Evolutionary conservation across 2,329 filamentous ascomycete genomes (phyloP).

Genomic region (Grosmannia huntii): DNA sequence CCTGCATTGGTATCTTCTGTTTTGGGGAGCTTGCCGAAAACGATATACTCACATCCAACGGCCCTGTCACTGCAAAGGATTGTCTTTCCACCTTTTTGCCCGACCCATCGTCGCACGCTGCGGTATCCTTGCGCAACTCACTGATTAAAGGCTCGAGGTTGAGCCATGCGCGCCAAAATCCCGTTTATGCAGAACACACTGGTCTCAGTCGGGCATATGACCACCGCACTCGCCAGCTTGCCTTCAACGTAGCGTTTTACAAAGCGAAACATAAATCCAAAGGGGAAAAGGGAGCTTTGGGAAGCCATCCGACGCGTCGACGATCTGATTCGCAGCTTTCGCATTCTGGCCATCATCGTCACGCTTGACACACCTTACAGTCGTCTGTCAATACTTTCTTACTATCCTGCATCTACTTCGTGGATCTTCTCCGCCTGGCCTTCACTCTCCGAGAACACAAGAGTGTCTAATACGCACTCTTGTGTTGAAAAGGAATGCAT

Average conservation of each 20-base stretch:
- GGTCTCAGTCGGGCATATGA: not conserved
- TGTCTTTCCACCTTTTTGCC: not conserved
- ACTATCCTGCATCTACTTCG: too few relatives aligned
- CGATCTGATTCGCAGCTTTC: not conserved
- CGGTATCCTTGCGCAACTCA: too few relatives aligned
- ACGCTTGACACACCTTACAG: not conserved
- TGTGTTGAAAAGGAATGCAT: slow-evolving; percentile 22
- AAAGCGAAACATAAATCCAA: not conserved
- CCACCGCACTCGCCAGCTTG: not conserved
- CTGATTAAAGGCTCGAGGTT: not conserved
- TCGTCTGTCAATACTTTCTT: not conserved
- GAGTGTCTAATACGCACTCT: not conserved
- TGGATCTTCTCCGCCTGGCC: too few relatives aligned
- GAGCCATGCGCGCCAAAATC: not conserved
- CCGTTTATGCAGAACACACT: not conserved
- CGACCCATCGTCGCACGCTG: too few relatives aligned
- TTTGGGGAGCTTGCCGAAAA: not conserved
- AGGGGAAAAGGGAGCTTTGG: too few relatives aligned
- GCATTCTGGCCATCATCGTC: too few relatives aligned
- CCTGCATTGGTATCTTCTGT: not conserved
- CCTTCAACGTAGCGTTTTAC: not conserved
- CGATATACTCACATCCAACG: not conserved
- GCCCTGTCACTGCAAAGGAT: not conserved
- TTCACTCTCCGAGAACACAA: not conserved
- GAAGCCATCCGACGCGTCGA: not conserved